A percentile compares a stretch with the other conserved stretches of the same genome.
phyloP scores from a whole-genome alignment of 495 filamentous ascomycete genomes.

The Daldinia bambusicola region DNA sequence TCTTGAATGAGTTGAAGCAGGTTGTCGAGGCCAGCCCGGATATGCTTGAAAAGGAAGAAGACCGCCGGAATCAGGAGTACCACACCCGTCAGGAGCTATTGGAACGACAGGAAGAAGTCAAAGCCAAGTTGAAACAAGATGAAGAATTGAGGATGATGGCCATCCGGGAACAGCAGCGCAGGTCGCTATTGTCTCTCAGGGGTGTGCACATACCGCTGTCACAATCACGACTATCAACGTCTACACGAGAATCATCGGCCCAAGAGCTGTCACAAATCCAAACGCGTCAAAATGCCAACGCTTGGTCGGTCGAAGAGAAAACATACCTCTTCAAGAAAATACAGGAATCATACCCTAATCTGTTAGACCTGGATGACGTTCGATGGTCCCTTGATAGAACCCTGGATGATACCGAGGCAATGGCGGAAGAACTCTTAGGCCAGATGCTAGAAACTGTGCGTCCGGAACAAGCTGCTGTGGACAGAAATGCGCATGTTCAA shows the following conservation, averaged over 20 bases:
- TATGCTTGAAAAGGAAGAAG: constrained; percentile 24
- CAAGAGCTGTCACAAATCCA: constrained; percentile 7
- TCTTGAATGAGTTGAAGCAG: constrained; percentile 23
- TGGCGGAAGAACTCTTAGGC: constrained; percentile 41
- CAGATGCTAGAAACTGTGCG: constrained; percentile 40
- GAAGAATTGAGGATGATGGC: constrained; percentile 22
- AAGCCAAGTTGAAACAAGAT: constrained; percentile 19
- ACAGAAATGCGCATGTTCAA: constrained; percentile 34
- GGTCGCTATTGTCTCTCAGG: constrained; percentile 38
- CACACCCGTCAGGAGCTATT: constrained; percentile 1
- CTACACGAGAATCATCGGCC: constrained; percentile 3
- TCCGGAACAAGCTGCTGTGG: constrained; percentile 24
- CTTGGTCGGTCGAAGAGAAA: constrained; percentile 44
- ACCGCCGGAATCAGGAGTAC: constrained; percentile 15
- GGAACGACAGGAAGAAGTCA: constrained; percentile 28
- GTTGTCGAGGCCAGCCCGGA: constrained; percentile 19
- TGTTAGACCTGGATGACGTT: constrained; percentile 31
- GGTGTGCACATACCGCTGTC: constrained; percentile 24
- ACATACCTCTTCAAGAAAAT: constrained; percentile 40
- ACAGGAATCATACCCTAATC: constrained; percentile 41
- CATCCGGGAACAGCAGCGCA: constrained; percentile 33
- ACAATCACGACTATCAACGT: constrained; percentile 22
- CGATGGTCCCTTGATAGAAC: constrained; percentile 41
- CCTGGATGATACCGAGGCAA: constrained; percentile 36
- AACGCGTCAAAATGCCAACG: constrained; percentile 1